Percentiles rank a stretch among this genome's conserved stretches.
Evolutionary conservation across 208 protist species (phyloP).

Genomic region (Trypanosoma brucei): DNA sequence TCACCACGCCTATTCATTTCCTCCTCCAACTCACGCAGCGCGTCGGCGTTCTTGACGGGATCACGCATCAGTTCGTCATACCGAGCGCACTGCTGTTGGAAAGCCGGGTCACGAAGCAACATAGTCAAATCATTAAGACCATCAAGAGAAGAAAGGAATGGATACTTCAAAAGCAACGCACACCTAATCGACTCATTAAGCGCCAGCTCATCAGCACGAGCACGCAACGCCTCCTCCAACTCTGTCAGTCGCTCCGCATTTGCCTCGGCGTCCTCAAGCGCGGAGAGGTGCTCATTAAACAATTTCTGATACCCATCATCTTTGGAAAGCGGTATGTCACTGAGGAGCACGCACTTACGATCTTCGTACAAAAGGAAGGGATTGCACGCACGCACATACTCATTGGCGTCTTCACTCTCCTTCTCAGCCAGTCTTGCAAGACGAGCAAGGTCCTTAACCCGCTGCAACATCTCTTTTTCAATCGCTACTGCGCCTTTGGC

Average conservation of each 20-base stretch:
- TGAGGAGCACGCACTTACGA: constrained; percentile 7
- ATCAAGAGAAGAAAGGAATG: constrained; percentile 24
- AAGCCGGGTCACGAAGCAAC: constrained; percentile 14
- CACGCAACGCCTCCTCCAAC: constrained; percentile 11
- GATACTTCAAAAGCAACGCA: constrained; percentile 19
- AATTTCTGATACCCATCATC: constrained; percentile 1
- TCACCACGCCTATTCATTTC: constrained; percentile 19
- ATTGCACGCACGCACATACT: constrained; percentile 4
- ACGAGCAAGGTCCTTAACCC: not conserved
- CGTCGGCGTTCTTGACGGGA: constrained; percentile 22
- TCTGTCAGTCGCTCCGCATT: not conserved
- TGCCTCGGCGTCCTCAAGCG: constrained; percentile 3
- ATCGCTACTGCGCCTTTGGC: not conserved
- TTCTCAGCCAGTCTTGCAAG: not conserved
- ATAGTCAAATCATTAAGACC: not conserved
- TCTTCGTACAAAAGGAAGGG: constrained; percentile 8
- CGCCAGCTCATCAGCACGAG: constrained; percentile 35
- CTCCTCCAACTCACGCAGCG: constrained; percentile 13
- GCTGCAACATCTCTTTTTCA: constrained; percentile 4
- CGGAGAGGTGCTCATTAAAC: not conserved
- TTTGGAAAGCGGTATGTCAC: not conserved
- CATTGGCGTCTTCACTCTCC: not conserved
- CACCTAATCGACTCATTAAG: constrained; percentile 3
- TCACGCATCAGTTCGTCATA: constrained; percentile 22
- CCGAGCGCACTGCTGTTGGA: constrained; percentile 6